Percentiles rank a stretch among this genome's conserved stretches.
Evolutionary conservation across 805 yeast genomes (phyloP).

Genomic region (Spathaspora gorwiae): DNA sequence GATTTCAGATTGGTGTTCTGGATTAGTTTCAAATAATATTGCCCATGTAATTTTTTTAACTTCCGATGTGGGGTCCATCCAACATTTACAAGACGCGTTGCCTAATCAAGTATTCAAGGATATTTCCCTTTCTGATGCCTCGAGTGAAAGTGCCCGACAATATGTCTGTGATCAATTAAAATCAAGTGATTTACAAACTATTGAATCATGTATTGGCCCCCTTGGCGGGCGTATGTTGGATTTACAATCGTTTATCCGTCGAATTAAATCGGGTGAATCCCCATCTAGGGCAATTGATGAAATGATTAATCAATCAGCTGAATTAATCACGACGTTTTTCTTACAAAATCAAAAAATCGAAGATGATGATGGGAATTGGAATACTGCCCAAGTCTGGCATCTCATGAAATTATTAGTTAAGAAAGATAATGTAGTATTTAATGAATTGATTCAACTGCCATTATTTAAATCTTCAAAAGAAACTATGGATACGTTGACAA

Average conservation of each 20-base stretch:
- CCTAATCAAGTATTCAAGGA: slow-evolving; percentile 86
- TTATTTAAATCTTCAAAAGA: slow-evolving; percentile 55
- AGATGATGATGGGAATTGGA: slow-evolving; percentile 45
- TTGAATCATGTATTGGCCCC: slow-evolving; percentile 61
- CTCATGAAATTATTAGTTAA: slow-evolving; percentile 61
- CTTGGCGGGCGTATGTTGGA: slow-evolving; percentile 95
- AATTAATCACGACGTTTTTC: slow-evolving; percentile 82
- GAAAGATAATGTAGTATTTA: slow-evolving; percentile 41
- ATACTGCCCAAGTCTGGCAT: slow-evolving; percentile 84
- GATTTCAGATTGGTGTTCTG: slow-evolving; percentile 86
- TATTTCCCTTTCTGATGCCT: slow-evolving; percentile 76
- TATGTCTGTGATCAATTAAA: slow-evolving; percentile 59
- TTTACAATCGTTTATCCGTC: slow-evolving; percentile 81
- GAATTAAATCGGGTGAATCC: slow-evolving; percentile 82
- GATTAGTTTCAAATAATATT: slow-evolving; percentile 65
- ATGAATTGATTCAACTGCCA: slow-evolving; percentile 52
- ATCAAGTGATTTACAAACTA: slow-evolving; percentile 24
- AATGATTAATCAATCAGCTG: slow-evolving; percentile 80
- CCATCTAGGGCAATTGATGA: slow-evolving; percentile 73
- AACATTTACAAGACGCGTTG: slow-evolving; percentile 61
- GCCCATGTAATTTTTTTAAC: slow-evolving; percentile 91
- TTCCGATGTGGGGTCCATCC: slow-evolving; percentile 75
- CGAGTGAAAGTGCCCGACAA: slow-evolving; percentile 59
- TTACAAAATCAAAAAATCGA: slow-evolving; percentile 26
- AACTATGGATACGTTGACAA: slow-evolving; percentile 45